Evolutionary conservation across 768 basidiomycete genomes (phyloP).

Genomic region (Amanita fuliginea): DNA sequence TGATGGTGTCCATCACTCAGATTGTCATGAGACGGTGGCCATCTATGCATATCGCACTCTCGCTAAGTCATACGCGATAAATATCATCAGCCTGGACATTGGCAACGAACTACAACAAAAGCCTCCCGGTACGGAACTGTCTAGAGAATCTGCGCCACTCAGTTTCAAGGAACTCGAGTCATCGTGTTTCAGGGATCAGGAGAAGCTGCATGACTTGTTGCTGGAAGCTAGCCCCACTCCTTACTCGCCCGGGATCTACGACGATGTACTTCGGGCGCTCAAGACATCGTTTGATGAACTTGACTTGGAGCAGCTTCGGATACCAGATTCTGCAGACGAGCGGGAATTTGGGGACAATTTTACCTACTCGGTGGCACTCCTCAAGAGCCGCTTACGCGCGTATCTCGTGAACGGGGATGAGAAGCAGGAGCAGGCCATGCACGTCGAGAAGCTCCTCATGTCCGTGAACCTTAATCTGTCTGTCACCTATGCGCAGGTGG

Average conservation of each 20-base stretch:
- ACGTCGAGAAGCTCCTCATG: slow-evolving; percentile 46
- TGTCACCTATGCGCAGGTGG: slow-evolving; percentile 66
- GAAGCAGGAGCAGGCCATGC: slow-evolving; percentile 31
- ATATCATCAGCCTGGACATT: slow-evolving; percentile 67
- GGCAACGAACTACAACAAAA: slow-evolving; percentile 37
- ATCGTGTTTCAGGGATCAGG: slow-evolving; percentile 45
- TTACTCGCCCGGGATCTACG: slow-evolving; percentile 66
- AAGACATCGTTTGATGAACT: slow-evolving; percentile 46
- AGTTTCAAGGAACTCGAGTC: slow-evolving; percentile 48
- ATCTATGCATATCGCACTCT: slow-evolving; percentile 58
- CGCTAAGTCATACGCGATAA: slow-evolving; percentile 65
- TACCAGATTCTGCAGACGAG: slow-evolving; percentile 48
- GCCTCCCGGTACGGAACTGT: slow-evolving; percentile 22
- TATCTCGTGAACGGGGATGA: slow-evolving; percentile 28
- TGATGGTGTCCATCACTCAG: slow-evolving; percentile 41
- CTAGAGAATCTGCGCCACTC: slow-evolving; percentile 32
- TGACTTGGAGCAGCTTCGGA: slow-evolving; percentile 51
- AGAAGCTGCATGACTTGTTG: slow-evolving; percentile 54
- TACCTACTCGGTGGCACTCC: slow-evolving; percentile 50
- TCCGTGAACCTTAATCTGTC: slow-evolving; percentile 86
- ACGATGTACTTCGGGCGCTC: slow-evolving; percentile 40
- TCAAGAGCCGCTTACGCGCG: slow-evolving; percentile 50
- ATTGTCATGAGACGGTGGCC: slow-evolving; percentile 49
- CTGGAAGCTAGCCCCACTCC: slow-evolving; percentile 59
- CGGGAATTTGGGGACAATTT: slow-evolving; percentile 78